Evolutionary conservation across 306 rosid genomes (phyloP).

Genomic region (Corylus heterophylla): DNA sequence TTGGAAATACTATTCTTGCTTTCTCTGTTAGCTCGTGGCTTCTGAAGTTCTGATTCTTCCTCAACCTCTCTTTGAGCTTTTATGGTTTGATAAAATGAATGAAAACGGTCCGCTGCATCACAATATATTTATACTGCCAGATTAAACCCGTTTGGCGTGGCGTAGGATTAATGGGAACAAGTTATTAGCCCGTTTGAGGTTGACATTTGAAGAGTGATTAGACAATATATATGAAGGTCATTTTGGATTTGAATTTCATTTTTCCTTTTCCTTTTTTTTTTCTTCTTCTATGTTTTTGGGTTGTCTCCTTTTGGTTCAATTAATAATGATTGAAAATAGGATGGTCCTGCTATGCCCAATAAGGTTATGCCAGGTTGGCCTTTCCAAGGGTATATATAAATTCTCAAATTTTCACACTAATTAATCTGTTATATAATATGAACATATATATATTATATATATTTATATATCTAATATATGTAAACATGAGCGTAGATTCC

Average conservation of each 20-base stretch:
- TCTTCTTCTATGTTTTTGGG: background rate
- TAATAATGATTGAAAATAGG: background rate
- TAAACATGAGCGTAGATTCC: no score
- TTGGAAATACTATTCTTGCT: background rate
- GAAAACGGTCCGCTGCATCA: conserved; percentile 73
- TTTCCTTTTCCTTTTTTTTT: background rate
- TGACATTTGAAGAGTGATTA: conserved; percentile 69
- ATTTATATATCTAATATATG: no score
- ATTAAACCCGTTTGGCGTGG: conserved; percentile 11
- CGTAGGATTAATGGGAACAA: conserved; percentile 14
- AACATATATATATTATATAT: no score
- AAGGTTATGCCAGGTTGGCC: conserved; percentile 20
- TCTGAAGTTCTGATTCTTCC: conserved; percentile 23
- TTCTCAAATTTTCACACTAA: no score
- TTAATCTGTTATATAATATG: no score
- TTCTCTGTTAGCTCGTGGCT: conserved; percentile 2
- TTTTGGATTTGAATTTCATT: conserved; percentile 45
- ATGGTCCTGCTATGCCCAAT: conserved; percentile 7
- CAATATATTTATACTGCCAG: conserved; percentile 64
- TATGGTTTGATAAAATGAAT: conserved; percentile 51
- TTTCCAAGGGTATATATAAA: no score
- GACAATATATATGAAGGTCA: conserved; percentile 48
- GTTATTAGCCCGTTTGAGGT: conserved; percentile 51
- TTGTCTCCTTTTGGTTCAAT: background rate
- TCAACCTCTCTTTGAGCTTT: conserved; percentile 11